Evolutionary conservation across 1,284 basidiomycete species (phyloP).

Genomic region (Athelia psychrophila): DNA sequence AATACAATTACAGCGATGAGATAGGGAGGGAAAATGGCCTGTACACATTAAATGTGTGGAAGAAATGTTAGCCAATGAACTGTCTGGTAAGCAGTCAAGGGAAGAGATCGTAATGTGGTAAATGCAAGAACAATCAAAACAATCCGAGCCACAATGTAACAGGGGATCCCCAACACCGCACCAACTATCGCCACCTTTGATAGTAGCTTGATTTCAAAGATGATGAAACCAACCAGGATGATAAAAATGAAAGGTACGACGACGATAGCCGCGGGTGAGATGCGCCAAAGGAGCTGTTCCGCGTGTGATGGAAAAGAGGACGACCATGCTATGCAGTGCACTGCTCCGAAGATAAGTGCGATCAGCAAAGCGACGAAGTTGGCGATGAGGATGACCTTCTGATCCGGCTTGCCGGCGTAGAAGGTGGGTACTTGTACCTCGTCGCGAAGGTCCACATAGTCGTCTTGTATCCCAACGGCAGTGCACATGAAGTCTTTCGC

Average conservation of each 20-base stretch:
- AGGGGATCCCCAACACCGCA: too few relatives aligned
- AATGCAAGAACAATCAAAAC: too few relatives aligned
- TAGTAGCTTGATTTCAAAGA: too few relatives aligned
- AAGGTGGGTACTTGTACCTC: not conserved
- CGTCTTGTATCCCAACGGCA: not conserved
- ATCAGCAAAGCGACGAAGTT: not conserved
- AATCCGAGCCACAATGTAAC: too few relatives aligned
- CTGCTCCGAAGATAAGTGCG: conserved; percentile 12
- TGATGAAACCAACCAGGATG: too few relatives aligned
- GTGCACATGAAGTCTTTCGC: not conserved
- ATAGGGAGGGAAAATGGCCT: too few relatives aligned
- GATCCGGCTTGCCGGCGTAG: not conserved
- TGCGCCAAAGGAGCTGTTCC: conserved; percentile 12
- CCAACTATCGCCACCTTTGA: too few relatives aligned
- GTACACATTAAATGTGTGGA: too few relatives aligned
- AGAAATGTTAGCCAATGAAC: too few relatives aligned
- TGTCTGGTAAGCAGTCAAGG: too few relatives aligned
- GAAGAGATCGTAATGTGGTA: too few relatives aligned
- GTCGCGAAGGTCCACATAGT: not conserved
- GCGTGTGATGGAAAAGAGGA: conserved; percentile 10
- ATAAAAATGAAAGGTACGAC: conserved; percentile 4
- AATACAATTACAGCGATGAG: too few relatives aligned
- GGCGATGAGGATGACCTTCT: not conserved
- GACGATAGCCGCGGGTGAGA: conserved; percentile 7
- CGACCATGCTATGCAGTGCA: conserved; percentile 14